Base-by-base conservation (phyloP, 352 stramenopile genomes). In the Aphanomyces cochlioides region DNA sequence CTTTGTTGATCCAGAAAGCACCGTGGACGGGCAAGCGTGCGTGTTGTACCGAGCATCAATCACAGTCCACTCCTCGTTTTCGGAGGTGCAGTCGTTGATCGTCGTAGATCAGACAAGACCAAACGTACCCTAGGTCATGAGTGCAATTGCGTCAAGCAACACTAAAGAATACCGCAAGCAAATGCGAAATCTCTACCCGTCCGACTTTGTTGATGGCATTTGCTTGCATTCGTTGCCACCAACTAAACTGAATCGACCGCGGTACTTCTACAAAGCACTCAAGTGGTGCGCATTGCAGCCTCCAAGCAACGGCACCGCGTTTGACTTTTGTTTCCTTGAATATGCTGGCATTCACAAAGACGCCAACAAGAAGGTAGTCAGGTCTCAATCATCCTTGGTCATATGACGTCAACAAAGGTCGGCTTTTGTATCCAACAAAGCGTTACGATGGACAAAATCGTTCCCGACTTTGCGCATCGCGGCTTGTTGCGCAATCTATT, bases 381-480 rank as follows among this genome's bases (percentile, higher is more conserved):
- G 12, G 28, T 37, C 54, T 10, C 37, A 34, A 10, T 36, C 50
- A 58, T 61, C 19, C 1, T 61, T 19, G 7, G 15, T 17, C 43
- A 61, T 34, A 78, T 92, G 21, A 28, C 28, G 28, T 28, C 28
- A 0, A 28, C 28, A 2, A 28, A 28, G 28, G 28, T 28, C 2
- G 84, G 78, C 10, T 92, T 92, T 70, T 90, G 81, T 47, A 72
- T 92, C 7, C 84, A 92, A 60, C 79, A 90, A 47, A 88, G 81
- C 0, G 87, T 92, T 66, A 74, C 79, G 3, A 75, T 83, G 39
- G 79, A 88, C 8, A 74, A 76, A 21, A 80, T 90, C 63, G 81
- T 92, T 38, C 83, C 85, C 8, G 77, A 78, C 7, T 75, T 92
- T 8, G 78, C 84, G 56, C 78, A 81, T 56, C 90, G 86, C 61